Conservation (phyloP, 441 rosid species). For the Pelargonium cotyledonis region DNA sequence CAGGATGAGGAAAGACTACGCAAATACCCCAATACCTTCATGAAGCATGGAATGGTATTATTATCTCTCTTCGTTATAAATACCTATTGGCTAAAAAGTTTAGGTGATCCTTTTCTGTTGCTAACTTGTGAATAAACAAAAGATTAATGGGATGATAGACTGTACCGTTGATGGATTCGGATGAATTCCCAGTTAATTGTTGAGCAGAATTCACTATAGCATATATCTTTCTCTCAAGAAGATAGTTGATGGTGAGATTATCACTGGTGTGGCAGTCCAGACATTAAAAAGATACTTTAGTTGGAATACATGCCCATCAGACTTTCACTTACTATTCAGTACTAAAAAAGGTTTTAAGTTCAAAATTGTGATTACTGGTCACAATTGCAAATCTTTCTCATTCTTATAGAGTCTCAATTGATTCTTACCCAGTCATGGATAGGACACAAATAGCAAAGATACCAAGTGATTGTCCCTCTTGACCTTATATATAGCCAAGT, state of each 20-base stretch:
- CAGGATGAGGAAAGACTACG: slow-evolving; percentile 98
- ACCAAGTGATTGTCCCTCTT: not conserved
- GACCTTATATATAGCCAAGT: not conserved
- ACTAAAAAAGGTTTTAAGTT: not conserved
- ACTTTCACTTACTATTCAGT: not conserved
- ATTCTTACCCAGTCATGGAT: not conserved
- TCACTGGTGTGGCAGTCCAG: not conserved
- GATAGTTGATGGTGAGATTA: not conserved
- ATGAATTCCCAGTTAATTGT: too few species aligned
- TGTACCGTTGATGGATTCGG: not conserved
- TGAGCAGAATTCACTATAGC: not conserved
- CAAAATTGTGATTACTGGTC: not conserved
- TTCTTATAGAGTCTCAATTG: not conserved
- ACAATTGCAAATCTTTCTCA: not conserved
- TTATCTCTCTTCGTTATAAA: slow-evolving; percentile 8
- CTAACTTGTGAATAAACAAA: not conserved
- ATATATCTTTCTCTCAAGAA: not conserved
- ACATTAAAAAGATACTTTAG: not conserved
- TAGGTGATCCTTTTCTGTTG: not conserved
- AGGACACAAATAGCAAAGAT: not conserved
- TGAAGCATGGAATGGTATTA: slow-evolving; percentile 87
- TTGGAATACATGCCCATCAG: not conserved
- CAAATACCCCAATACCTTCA: slow-evolving; percentile 97
- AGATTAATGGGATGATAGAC: not conserved
- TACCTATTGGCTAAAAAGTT: not conserved